Evolutionary conservation across 768 basidiomycete genomes (phyloP), one percentile per base, ranked within the genome.

Genomic region (Amanita rimosa): DNA sequence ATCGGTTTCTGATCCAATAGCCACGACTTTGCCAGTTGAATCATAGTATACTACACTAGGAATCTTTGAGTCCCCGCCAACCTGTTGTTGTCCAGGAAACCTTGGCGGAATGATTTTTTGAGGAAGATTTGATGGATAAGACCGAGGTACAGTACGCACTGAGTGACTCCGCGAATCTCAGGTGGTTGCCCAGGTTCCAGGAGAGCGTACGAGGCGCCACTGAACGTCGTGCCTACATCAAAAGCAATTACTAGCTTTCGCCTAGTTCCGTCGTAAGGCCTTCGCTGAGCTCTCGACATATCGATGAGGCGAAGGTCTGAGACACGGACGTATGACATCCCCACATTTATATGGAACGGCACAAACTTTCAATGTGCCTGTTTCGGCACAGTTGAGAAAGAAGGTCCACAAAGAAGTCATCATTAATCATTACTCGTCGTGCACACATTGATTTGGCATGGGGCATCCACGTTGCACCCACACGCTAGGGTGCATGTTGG

Each of bases 211-310:
- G n/a, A 49, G 6, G 75, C 62, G 4, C 72, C 73, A 27, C 73
- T 75, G 37, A 60, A 74, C 1, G 73, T 77, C 1, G 72, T 78
- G 4, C 76, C 76, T 2, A 78, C 58, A 48, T 78, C 76, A 33
- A 78, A 71, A 0, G 72, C 72, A 13, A 78, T 51, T 2, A 76
- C 71, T 4, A 78, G 59, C 51, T 67, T 68, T 29, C 68, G 65
- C 26, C 55, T 48, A 8, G 62, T 19, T 16, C 75, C 76, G 29
- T 53, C 56, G 60, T 72, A 74, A 2, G 66, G 64, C 26, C 60
- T 53, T 55, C 70, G 34, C 34, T 46, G 46, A 45, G 10, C 57
- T 39, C 53, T 31, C 13, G 52, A 44, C 58, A 58, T 61, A 3
- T 33, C 16, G 27, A 33, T 22, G 14, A 6, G n/a, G 21, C 22